Evolutionary conservation across 208 protist genomes (phyloP), one percentile per base, ranked within the genome.

Genomic region (Leishmania amazonensis): DNA sequence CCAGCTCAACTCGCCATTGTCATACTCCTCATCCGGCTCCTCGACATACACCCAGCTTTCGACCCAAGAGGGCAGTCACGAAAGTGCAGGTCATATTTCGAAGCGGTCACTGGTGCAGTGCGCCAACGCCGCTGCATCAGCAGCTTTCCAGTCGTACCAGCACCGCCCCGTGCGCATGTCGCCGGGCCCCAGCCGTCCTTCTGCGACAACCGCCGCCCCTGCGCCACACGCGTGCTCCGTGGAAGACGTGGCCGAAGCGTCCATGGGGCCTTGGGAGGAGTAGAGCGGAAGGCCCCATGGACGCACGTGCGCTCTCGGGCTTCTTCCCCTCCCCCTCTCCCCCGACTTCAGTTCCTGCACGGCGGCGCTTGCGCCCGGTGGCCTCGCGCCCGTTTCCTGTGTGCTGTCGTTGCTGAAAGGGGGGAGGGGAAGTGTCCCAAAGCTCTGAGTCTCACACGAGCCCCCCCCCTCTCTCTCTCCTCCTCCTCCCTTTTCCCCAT

Each of bases 211-310:
- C 35, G 38, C 31, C 31, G 31, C 31, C 31, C 31, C 31, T 35
- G 31, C 31, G 31, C 31, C 31, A 64, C 75, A 79, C 5, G 60
- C 75, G 24, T 5, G 24, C 75, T 28, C 75, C 1, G 24, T n/a
- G 60, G 75, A 79, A 13, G 42, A 53, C 19, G n/a, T 38, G 11
- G 54, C 28, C 24, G 75, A 71, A 51, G 40, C 28, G 58, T 54
- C 40, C 38, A 53, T 79, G 45, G 75, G 75, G 19, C 75, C 75
- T 24, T 79, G 75, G 75, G 75, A 79, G 24, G 75, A 79, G 75
- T 79, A 79, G 45, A 15, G 21, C 13, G 2, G 28, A 45, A 3
- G 5, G 38, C 38, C 65, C 15, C 28, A 38, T 11, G 15, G 15
- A 3, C 42, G 28, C 45, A 8, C 28, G 45, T 54, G 28, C 70